Conservation (phyloP, 768 basidiomycete species). For the Pleurotus tuber-regium region DNA sequence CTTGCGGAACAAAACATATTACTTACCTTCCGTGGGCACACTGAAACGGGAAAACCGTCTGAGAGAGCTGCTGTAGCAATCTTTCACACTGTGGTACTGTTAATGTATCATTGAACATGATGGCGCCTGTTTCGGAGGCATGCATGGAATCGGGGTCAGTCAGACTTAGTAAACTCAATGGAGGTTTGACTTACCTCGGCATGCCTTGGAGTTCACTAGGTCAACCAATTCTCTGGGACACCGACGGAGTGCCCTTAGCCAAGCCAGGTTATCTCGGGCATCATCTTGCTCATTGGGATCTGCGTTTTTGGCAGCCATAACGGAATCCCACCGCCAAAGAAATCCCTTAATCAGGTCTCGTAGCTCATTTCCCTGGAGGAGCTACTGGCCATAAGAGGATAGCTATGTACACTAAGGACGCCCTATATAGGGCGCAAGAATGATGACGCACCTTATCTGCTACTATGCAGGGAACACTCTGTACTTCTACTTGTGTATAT, state of each 20-base stretch:
- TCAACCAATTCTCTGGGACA: constrained; percentile 84
- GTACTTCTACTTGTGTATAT: constrained; percentile 67
- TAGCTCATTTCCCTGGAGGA: constrained; percentile 69
- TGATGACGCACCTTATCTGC: constrained; percentile 54
- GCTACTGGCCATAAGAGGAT: constrained; percentile 32
- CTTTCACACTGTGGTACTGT: constrained; percentile 62
- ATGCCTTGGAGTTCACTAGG: constrained; percentile 92
- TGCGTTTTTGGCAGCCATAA: too few species aligned
- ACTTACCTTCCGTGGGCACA: constrained; percentile 91
- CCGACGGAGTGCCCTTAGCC: constrained; percentile 74
- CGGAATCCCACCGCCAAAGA: constrained; percentile 57
- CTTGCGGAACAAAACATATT: background rate
- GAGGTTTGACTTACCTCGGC: constrained; percentile 62
- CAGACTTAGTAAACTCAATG: constrained; percentile 8
- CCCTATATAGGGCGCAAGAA: constrained; percentile 15
- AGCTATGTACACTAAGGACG: background rate
- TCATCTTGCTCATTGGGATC: constrained; percentile 20
- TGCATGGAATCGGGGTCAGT: constrained; percentile 8
- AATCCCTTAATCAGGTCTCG: constrained; percentile 73
- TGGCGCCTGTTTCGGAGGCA: constrained; percentile 61
- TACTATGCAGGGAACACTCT: constrained; percentile 66
- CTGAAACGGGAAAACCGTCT: constrained; percentile 85
- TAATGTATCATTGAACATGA: constrained; percentile 94
- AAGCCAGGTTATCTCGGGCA: constrained; percentile 34
- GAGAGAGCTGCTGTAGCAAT: constrained; percentile 64